Percentiles rank a stretch among this genome's conserved stretches.
These are phyloP conservation scores for Monosporozyma unispora DNA, from an alignment of 805 yeast species.

Conservation along the genomic window DNA sequence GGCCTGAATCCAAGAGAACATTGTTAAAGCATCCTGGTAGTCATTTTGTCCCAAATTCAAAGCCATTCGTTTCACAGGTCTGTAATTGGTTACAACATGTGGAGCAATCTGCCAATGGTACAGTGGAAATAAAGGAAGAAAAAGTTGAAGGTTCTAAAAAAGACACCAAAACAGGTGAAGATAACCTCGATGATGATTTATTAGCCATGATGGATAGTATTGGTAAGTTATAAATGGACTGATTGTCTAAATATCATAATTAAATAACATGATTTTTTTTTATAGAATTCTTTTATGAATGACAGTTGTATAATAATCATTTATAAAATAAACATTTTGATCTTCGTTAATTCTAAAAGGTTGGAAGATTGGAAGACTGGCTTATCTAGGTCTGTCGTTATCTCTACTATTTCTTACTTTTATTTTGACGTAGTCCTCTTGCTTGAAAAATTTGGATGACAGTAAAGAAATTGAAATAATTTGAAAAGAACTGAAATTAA, in stretches of 20 bases:
- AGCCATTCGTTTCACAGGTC: constrained; percentile 32
- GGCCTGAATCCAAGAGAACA: constrained; percentile 35
- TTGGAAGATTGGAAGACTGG: no score
- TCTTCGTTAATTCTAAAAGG: no score
- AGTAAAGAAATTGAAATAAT: neutral
- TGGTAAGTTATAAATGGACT: constrained; percentile 24
- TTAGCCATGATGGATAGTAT: constrained; percentile 34
- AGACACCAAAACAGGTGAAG: constrained; percentile 1
- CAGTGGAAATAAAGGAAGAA: neutral
- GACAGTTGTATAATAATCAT: no score
- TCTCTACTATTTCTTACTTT: no score
- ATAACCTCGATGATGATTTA: constrained; percentile 29
- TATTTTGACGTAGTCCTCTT: no score
- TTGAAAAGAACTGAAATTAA: neutral
- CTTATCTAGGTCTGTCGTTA: no score
- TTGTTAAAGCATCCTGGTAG: constrained; percentile 85
- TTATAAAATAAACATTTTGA: no score
- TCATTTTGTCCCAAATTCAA: constrained; percentile 89
- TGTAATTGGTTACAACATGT: constrained; percentile 27
- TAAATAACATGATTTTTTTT: neutral
- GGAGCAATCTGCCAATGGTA: constrained; percentile 3
- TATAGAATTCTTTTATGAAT: neutral
- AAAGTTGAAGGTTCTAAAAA: neutral
- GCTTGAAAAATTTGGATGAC: neutral
- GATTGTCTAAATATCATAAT: neutral